Evolutionary conservation across 2,329 filamentous ascomycete genomes (phyloP), one percentile per base, ranked within the genome.

Genomic region (Mollisiaceae sp.): DNA sequence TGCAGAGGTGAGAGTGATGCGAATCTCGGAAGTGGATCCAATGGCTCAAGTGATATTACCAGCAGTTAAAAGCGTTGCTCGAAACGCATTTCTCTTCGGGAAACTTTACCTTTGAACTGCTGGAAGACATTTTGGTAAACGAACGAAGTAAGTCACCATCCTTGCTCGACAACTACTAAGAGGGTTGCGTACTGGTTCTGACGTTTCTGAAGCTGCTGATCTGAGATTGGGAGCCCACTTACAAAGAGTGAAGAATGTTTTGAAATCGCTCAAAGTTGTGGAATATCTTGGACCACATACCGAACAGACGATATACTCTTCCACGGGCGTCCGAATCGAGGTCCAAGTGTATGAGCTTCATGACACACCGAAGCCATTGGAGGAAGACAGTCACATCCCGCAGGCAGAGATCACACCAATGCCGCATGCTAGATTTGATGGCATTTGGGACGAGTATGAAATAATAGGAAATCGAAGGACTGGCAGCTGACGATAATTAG

Each of bases 391-490:
- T 24, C 58, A 65, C 11, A 55, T 73, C 18, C 67, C 67, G 27
- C 64, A 71, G 39, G 72, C 69, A 35, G 71, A 75, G 35, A 62
- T 72, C 14, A 71, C 65, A 2, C 45, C 54, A 12, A 65, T 76
- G 69, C 74, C 74, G 43, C 68, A 75, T 58, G 22, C 39, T 1
- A 62, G 64, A 15, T 76, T 74, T 58, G 65, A 71, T 32, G 67
- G 66, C 6, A 56, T 59, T 27, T 76, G 74, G 74, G 71, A 76
- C 32, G 65, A 72, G 72, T 74, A 61, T 41, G 67, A 64, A 43
- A 38, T 8, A 8, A 20, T 6, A 2, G 4, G 14, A 24, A 11
- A 54, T 32, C 27, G n/a, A 24, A 50, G 18, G 4, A 11, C 18
- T 38, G 14, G 5, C 14, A 39, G 8, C 55, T 39, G 18, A 20